Base-by-base conservation (phyloP, 1,139 yeast species). In the Citeromyces siamensis region DNA sequence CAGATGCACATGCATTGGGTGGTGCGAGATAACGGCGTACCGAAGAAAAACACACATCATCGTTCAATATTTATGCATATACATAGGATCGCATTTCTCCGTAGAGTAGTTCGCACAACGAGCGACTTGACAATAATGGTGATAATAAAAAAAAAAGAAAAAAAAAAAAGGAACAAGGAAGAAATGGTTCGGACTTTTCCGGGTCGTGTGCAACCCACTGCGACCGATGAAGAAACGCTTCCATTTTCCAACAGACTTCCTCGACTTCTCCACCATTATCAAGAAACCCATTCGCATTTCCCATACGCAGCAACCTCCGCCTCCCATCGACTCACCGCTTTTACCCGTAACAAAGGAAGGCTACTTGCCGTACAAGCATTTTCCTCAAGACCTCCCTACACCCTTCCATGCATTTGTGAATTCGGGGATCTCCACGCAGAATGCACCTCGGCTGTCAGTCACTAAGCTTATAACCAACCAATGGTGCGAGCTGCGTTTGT, bases 401-500 rank as follows among this genome's bases (percentile, higher is more conserved):
- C 43, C 43, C n/a, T 37, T 32, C 16, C 35, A 37, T n/a, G 40
- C 37, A 19, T 27, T 37, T 26, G 31, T 26, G 31, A 10, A 26
- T 17, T 26, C 31, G 17, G 12, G 26, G n/a, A 17, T 16, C 12
- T 10, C 35, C 23, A 22, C 35, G 9, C 35, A 20, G n/a, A 32
- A 19, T 3, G 33, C 35, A 2, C 69, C 69, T 8, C 47, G 71
- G 33, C 44, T 66, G 32, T 60, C 68, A 6, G 75, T 71, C 6
- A 69, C 76, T 0, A 63, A 60, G 38, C 45, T 72, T 13, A 50
- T 70, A 8, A 62, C 71, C 0, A 52, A 58, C 32, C 54, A 59
- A 22, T 72, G 78, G 77, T 72, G 79, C 52, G 77, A 71, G 45
- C 49, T 71, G 39, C 48, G 67, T 20, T 60, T 58, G 14, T 59